These are phyloP conservation scores for Rhodamnia argentea DNA, from an alignment of 345 rosid genomes.

Conservation along the genomic window DNA sequence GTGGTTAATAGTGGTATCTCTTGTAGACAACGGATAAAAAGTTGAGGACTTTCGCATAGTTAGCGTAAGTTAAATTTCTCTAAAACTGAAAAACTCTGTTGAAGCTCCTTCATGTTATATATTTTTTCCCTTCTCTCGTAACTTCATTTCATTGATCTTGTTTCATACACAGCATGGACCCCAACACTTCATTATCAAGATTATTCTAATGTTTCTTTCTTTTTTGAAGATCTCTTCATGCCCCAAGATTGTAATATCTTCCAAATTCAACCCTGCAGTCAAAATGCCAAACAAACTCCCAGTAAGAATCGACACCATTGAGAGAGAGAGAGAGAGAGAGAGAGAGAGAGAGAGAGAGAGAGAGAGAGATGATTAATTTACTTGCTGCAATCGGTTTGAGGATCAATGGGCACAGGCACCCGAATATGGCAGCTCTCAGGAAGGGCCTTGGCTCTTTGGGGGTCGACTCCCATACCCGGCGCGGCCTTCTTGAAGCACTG, in stretches of 20 bases:
- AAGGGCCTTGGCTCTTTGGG: conserved; percentile 10
- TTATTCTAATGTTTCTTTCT: neutral
- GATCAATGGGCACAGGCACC: conserved; percentile 9
- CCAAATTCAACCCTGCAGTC: neutral
- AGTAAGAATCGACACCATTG: neutral
- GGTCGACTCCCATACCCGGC: neutral
- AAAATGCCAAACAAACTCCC: neutral
- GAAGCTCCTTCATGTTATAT: neutral
- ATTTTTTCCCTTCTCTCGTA: neutral
- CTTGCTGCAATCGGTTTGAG: conserved; percentile 16
- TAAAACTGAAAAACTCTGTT: neutral
- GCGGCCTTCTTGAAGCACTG: conserved; percentile 7
- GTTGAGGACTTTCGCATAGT: neutral
- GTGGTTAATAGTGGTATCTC: neutral
- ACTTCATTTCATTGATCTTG: neutral
- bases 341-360: neutral
- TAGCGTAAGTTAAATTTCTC: neutral
- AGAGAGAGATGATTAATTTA: neutral
- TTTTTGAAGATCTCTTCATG: neutral
- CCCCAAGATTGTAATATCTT: neutral
- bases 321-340: neutral
- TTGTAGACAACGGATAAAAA: neutral
- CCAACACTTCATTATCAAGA: neutral
- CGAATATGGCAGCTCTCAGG: conserved; percentile 5
- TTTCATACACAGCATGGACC: neutral